phyloP scores from a whole-genome alignment of 306 rosid genomes.

The Acacia crassicarpa region DNA sequence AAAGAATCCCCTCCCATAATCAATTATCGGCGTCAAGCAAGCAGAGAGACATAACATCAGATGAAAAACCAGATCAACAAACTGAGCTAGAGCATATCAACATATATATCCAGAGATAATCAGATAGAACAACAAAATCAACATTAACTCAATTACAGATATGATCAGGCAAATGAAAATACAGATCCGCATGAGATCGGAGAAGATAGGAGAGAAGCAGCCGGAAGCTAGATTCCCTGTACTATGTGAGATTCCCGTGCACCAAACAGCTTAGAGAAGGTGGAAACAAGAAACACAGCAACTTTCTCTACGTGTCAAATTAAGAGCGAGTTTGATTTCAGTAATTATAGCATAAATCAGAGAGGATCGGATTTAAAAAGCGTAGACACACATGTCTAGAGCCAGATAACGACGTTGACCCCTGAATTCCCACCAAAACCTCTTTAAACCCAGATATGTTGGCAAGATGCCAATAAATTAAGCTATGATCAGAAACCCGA shows the following conservation, averaged over 20 bases:
- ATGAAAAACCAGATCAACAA: neutral
- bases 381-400: slow-evolving; percentile 4
- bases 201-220: neutral
- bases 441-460: slow-evolving; percentile 33
- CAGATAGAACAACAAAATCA: neutral
- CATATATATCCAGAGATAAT: neutral
- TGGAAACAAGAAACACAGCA: neutral
- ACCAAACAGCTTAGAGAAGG: neutral
- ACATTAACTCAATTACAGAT: neutral
- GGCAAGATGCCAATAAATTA: slow-evolving; percentile 23
- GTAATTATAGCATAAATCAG: slow-evolving; percentile 1
- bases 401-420: neutral
- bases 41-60: neutral
- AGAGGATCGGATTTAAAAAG: slow-evolving; percentile 23
- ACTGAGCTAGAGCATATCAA: neutral
- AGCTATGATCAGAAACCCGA: slow-evolving; percentile 23
- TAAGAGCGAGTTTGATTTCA: slow-evolving; percentile 1
- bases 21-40: neutral
- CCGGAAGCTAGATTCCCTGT: neutral
- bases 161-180: neutral
- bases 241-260: neutral
- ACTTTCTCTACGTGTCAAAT: slow-evolving; percentile 11
- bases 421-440: slow-evolving; percentile 23
- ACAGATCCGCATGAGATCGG: neutral
- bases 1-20: neutral